phyloP scores from a whole-genome alignment of 1,284 basidiomycete species.

The Leccinum variabile region DNA sequence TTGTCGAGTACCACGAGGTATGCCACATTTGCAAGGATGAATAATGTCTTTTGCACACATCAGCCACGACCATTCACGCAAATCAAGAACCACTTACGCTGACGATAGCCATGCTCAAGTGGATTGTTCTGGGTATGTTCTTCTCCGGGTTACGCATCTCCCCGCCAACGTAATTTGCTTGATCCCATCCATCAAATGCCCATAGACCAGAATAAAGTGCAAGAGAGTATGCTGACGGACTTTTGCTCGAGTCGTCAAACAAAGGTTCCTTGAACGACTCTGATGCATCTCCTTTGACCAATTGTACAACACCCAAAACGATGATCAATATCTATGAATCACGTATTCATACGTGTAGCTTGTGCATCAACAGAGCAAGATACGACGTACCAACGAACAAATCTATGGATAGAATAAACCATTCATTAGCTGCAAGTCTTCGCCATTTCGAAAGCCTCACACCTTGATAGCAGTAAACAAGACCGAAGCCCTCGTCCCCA shows the following conservation, averaged over 20 bases:
- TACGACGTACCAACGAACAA: constrained; percentile 50
- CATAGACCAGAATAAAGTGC: constrained; percentile 95
- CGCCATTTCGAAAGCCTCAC: constrained; percentile 14
- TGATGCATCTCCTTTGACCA: constrained; percentile 66
- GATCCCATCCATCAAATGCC: constrained; percentile 96
- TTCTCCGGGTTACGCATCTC: constrained; percentile 85
- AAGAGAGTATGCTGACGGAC: constrained; percentile 85
- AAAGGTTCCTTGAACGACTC: constrained; percentile 62
- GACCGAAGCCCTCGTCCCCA: constrained; percentile 83
- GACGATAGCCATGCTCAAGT: constrained; percentile 82
- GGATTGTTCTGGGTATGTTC: constrained; percentile 89
- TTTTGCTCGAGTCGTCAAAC: constrained; percentile 75
- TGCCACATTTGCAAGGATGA: constrained; percentile 81
- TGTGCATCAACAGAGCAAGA: neutral
- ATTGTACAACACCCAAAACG: constrained; percentile 72
- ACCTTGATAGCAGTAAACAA: constrained; percentile 89
- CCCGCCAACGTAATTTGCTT: constrained; percentile 87
- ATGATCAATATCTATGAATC: constrained; percentile 62
- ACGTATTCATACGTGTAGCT: neutral
- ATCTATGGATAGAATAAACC: constrained; percentile 39
- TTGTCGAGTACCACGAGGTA: constrained; percentile 95
- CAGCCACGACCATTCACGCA: neutral
- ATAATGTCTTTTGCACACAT: constrained; percentile 52
- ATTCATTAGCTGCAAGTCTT: constrained; percentile 9
- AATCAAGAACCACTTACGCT: constrained; percentile 44